These are phyloP conservation scores for Candida verbasci DNA, from an alignment of 805 yeast genomes.

Conservation along the genomic window DNA sequence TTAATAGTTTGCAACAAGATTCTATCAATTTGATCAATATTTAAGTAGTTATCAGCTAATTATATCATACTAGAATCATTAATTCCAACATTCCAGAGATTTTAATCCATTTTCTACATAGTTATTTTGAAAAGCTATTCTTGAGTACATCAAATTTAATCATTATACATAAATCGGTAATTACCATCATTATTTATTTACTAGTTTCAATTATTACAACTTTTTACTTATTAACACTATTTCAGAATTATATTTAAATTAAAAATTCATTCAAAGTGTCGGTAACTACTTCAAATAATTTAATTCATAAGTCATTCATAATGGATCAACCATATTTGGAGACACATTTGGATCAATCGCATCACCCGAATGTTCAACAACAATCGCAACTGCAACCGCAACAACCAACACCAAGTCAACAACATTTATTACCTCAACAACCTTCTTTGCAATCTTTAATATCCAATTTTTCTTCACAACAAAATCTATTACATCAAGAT, in stretches of 20 bases:
- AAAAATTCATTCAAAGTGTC: conserved; percentile 1
- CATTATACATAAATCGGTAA: too few relatives aligned
- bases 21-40: too few relatives aligned
- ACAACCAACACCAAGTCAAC: conserved; percentile 4
- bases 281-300: conserved; percentile 2
- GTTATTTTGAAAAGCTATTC: too few relatives aligned
- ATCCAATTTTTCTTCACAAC: background rate
- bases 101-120: too few relatives aligned
- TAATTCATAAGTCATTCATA: conserved; percentile 1
- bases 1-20: too few relatives aligned
- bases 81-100: too few relatives aligned
- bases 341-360: background rate
- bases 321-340: conserved; percentile 10
- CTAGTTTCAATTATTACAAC: too few relatives aligned
- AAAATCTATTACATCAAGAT: background rate
- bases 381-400: conserved; percentile 3
- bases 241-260: background rate
- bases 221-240: background rate
- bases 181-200: too few relatives aligned
- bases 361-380: too few relatives aligned
- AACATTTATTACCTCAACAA: background rate
- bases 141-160: too few relatives aligned
- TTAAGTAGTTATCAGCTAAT: too few relatives aligned
- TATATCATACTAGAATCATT: too few relatives aligned
- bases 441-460: background rate